These are phyloP conservation scores for Aspergillus funiculosus DNA, from an alignment of 495 filamentous ascomycete species.

Conservation along the genomic window DNA sequence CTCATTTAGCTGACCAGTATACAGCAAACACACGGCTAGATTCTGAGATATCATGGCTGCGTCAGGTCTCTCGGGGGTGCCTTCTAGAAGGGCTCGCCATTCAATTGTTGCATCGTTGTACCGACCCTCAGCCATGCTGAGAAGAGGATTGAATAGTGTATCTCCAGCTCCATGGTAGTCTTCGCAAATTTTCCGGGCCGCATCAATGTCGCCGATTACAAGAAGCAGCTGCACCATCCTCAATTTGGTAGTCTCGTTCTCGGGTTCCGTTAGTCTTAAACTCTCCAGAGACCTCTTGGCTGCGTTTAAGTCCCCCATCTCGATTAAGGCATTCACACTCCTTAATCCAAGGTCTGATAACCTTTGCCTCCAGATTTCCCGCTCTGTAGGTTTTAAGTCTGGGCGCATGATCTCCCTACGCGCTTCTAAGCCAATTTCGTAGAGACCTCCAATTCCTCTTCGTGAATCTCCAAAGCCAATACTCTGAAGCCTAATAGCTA, in stretches of 20 bases:
- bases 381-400: slow-evolving; percentile 28
- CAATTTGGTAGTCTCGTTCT: slow-evolving; percentile 30
- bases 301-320: slow-evolving; percentile 82
- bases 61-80: slow-evolving; percentile 26
- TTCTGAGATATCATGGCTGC: slow-evolving; percentile 63
- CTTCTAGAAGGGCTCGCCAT: slow-evolving; percentile 55
- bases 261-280: slow-evolving; percentile 33
- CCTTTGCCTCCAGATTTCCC: slow-evolving; percentile 59
- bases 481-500: slow-evolving; percentile 75
- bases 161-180: slow-evolving; percentile 21
- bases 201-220: slow-evolving; percentile 66
- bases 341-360: slow-evolving; percentile 69
- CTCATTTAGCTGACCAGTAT: slow-evolving; percentile 68
- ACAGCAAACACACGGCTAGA: slow-evolving; percentile 74
- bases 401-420: slow-evolving; percentile 46
- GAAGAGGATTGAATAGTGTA: slow-evolving; percentile 54
- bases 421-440: slow-evolving; percentile 77
- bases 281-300: slow-evolving; percentile 61
- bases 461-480: slow-evolving; percentile 77
- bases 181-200: slow-evolving; percentile 48
- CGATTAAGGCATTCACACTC: slow-evolving; percentile 73
- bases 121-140: slow-evolving; percentile 71
- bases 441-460: slow-evolving; percentile 80
- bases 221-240: slow-evolving; percentile 64
- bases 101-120: slow-evolving; percentile 55